Evolutionary conservation across 2,329 filamentous ascomycete genomes (phyloP).

Genomic region (Capronia americana): DNA sequence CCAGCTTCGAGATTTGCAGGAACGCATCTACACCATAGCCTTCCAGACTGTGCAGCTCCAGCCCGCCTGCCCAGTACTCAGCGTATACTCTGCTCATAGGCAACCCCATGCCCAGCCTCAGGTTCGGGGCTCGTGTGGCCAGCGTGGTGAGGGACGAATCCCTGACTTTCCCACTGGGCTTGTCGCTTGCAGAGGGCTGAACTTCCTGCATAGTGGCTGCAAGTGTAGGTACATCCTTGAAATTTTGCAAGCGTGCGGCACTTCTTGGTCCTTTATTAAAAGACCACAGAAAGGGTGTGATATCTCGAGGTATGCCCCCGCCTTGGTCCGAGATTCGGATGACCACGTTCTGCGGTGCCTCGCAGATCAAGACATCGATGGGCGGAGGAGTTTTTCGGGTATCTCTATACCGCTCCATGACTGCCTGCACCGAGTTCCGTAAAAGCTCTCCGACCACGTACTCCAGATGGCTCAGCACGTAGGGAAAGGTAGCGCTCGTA

Average conservation of each 20-base stretch:
- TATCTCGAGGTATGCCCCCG: slow-evolving; percentile 84
- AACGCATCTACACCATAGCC: slow-evolving; percentile 97
- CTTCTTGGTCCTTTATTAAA: slow-evolving; percentile 91
- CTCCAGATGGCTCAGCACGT: slow-evolving; percentile 93
- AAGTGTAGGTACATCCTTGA: slow-evolving; percentile 85
- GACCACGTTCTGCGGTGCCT: slow-evolving; percentile 92
- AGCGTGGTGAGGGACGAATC: slow-evolving; percentile 78
- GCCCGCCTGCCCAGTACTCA: slow-evolving; percentile 94
- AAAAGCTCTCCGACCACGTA: slow-evolving; percentile 96
- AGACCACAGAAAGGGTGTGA: slow-evolving; percentile 91
- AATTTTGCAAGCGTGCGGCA: slow-evolving; percentile 78
- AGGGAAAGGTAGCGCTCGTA: slow-evolving; percentile 88
- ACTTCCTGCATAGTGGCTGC: slow-evolving; percentile 89
- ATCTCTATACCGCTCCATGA: slow-evolving; percentile 74
- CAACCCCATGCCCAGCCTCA: slow-evolving; percentile 89
- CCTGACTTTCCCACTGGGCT: slow-evolving; percentile 45
- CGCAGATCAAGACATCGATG: slow-evolving; percentile 93
- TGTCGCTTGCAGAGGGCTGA: slow-evolving; percentile 39
- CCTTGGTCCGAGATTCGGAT: slow-evolving; percentile 95
- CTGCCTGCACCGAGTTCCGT: slow-evolving; percentile 91
- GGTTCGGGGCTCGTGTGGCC: slow-evolving; percentile 80
- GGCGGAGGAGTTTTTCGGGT: slow-evolving; percentile 67
- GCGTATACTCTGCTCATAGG: slow-evolving; percentile 94
- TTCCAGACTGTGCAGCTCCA: slow-evolving; percentile 90
- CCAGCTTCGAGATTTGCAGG: slow-evolving; percentile 91